These are phyloP conservation scores for Cadophora luteo-olivacea DNA, from an alignment of 2,329 filamentous ascomycete species.

Conservation along the genomic window DNA sequence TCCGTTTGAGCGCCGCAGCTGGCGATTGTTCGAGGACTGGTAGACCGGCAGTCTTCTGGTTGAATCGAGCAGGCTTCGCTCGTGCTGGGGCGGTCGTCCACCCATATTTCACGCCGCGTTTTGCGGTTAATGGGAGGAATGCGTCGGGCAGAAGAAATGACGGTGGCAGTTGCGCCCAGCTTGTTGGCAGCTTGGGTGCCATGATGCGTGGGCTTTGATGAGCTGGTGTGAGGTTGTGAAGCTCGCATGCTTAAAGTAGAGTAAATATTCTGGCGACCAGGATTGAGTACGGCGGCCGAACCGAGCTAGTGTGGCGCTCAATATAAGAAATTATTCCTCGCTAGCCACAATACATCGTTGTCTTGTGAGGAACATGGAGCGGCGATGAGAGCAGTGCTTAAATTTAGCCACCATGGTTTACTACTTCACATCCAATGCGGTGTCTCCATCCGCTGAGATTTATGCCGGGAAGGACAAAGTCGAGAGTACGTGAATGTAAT, in stretches of 20 bases:
- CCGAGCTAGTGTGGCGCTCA: conserved; percentile 32
- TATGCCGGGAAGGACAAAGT: conserved; percentile 99
- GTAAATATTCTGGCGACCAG: conserved; percentile 24
- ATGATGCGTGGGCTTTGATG: conserved; percentile 39
- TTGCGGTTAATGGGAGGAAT: conserved; percentile 43
- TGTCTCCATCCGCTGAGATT: conserved; percentile 82
- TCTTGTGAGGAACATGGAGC: conserved; percentile 32
- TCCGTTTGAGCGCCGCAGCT: conserved; percentile 65
- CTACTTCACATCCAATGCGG: conserved; percentile 89
- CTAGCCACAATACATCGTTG: conserved; percentile 14
- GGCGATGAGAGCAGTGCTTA: conserved; percentile 13
- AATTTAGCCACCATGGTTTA: conserved; percentile 74
- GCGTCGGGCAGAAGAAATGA: conserved; percentile 43
- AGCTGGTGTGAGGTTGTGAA: conserved; percentile 8
- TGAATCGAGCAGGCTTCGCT: conserved; percentile 60
- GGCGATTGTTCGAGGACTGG: conserved; percentile 63
- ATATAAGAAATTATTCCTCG: conserved; percentile 40
- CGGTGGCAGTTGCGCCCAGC: conserved; percentile 43
- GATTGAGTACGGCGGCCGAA: conserved; percentile 38
- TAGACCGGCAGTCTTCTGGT: conserved; percentile 62
- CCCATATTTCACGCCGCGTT: conserved; percentile 51
- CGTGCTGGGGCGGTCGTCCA: conserved; percentile 64
- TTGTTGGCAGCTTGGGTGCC: conserved; percentile 46
- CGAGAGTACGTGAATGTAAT: conserved; percentile 69
- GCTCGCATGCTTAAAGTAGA: conserved; percentile 17